Percentiles rank a stretch among this genome's conserved stretches.
Conservation (phyloP, 805 yeast species). For the Candida stauntonica region DNA sequence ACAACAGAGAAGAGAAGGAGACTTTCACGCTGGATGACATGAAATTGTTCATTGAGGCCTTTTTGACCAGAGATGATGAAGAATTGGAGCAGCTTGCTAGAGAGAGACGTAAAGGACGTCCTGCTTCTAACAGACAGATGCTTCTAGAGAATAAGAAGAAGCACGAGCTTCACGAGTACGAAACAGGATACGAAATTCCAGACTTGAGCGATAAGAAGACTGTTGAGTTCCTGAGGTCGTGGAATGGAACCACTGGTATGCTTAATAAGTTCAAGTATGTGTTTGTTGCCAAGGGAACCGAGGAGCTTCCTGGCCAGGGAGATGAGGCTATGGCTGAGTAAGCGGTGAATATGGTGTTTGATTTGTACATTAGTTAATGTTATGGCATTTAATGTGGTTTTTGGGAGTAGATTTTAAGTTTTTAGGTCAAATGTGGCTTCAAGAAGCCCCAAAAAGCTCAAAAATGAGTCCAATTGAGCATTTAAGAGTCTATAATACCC, state of each 20-base stretch:
- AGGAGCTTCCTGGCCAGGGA: constrained; percentile 8
- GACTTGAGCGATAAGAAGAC: constrained; percentile 59
- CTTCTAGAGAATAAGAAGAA: constrained; percentile 57
- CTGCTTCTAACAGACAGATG: constrained; percentile 68
- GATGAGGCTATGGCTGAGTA: constrained; percentile 19
- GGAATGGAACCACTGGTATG: constrained; percentile 87
- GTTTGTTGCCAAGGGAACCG: constrained; percentile 24
- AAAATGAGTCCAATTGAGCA: no score
- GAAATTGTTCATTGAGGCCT: constrained; percentile 55
- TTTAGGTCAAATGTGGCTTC: no score
- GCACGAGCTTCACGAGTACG: constrained; percentile 56
- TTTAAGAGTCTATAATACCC: no score
- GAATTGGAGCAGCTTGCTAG: constrained; percentile 61
- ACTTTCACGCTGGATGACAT: constrained; percentile 55
- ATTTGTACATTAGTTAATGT: no score
- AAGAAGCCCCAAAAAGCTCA: no score
- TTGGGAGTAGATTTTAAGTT: no score
- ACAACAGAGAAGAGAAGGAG: constrained; percentile 34
- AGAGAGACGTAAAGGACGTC: constrained; percentile 83
- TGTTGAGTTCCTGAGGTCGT: constrained; percentile 55
- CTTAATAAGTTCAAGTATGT: constrained; percentile 49
- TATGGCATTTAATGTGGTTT: no score
- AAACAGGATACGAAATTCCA: constrained; percentile 69
- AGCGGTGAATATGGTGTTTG: no score
- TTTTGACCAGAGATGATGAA: constrained; percentile 64